Evolutionary conservation across 148 eudicot genomes (phyloP).

Genomic region (Vaccinium darrowii): DNA sequence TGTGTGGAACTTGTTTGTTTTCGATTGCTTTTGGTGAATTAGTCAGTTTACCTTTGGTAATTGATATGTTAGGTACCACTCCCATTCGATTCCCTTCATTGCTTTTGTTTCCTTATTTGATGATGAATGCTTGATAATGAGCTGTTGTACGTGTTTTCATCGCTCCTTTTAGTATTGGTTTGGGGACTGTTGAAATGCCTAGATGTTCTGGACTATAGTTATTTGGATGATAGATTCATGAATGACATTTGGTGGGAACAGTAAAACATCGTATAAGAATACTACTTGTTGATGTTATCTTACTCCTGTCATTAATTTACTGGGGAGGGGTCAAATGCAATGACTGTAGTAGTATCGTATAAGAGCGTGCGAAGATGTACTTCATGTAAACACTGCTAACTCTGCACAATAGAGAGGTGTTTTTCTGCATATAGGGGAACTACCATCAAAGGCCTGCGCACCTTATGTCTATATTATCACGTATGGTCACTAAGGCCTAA

Average conservation of each 20-base stretch:
- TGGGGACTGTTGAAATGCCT: background rate
- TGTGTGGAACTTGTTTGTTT: background rate
- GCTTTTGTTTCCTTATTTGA: background rate
- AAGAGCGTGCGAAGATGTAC: background rate
- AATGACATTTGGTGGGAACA: background rate
- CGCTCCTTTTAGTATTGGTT: background rate
- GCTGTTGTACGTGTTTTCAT: background rate
- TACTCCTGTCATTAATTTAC: background rate
- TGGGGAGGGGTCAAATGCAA: background rate
- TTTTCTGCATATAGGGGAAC: background rate
- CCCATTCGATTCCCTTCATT: background rate
- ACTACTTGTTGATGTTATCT: background rate
- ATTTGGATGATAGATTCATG: background rate
- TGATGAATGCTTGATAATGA: background rate
- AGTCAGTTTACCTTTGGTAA: background rate
- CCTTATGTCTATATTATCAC: background rate
- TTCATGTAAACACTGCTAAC: background rate
- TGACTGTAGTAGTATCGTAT: background rate
- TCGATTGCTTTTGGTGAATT: constrained; percentile 9
- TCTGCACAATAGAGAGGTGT: background rate
- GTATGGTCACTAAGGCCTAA: background rate
- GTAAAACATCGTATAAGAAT: background rate
- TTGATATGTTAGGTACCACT: background rate
- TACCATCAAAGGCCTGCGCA: background rate
- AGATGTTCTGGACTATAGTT: background rate